These are phyloP conservation scores for Somion occarium DNA, from an alignment of 1,284 basidiomycete species.

Conservation along the genomic window DNA sequence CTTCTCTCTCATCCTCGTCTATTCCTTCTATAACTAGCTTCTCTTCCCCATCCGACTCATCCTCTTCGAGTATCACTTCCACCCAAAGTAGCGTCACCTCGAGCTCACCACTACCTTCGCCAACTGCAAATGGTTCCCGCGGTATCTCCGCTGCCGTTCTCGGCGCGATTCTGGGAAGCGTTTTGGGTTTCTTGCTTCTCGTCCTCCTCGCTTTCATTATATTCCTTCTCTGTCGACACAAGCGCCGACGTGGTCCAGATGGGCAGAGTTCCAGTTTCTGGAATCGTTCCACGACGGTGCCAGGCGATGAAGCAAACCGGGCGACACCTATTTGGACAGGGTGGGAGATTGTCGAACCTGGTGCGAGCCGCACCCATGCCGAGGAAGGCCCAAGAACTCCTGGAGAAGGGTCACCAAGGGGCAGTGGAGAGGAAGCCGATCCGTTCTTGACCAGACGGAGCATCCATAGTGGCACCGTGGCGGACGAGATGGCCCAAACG, in stretches of 20 bases:
- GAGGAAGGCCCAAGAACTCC: conserved; percentile 28
- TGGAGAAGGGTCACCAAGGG: conserved; percentile 61
- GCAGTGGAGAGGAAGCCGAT: conserved; percentile 62
- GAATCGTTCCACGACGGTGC: conserved; percentile 24
- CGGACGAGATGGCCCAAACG: conserved; percentile 23
- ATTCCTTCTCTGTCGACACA: conserved; percentile 44
- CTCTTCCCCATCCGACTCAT: conserved; percentile 24
- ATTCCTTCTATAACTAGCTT: conserved; percentile 16
- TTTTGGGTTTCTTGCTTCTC: conserved; percentile 36
- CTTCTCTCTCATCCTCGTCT: conserved; percentile 13
- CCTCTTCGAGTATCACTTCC: conserved; percentile 10
- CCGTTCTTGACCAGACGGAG: conserved; percentile 44
- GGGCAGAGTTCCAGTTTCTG: conserved; percentile 23
- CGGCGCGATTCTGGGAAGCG: conserved; percentile 32
- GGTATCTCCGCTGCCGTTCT: conserved; percentile 23
- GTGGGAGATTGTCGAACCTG: conserved; percentile 42
- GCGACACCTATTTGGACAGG: conserved; percentile 48
- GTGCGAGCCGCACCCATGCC: conserved; percentile 14
- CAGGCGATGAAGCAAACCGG: conserved; percentile 11
- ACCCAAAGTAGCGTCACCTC: conserved; percentile 14
- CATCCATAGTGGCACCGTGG: conserved; percentile 15
- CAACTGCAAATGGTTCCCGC: conserved; percentile 21
- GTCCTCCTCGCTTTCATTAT: conserved; percentile 46
- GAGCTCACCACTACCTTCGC: conserved; percentile 9
- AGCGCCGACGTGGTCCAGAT: conserved; percentile 25